A percentile compares a stretch with the other conserved stretches of the same genome.
These are phyloP conservation scores for Barbatosphaeria neglecta DNA, from an alignment of 495 filamentous ascomycete genomes.

Conservation along the genomic window DNA sequence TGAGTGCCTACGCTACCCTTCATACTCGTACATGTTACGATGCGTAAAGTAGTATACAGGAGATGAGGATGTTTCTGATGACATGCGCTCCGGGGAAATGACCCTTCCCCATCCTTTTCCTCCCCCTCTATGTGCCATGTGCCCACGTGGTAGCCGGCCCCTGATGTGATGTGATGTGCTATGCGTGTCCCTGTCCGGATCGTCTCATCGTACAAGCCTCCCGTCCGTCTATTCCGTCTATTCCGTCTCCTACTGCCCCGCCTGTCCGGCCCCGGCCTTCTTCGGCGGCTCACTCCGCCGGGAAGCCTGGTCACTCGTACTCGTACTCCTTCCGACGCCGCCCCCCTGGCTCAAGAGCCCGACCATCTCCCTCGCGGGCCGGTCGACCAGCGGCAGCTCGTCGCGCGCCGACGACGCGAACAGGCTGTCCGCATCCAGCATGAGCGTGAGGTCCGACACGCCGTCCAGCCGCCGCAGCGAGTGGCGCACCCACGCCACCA, in stretches of 20 bases:
- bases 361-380: conserved; percentile 13
- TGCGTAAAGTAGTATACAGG: no score
- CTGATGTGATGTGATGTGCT: no score
- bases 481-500: conserved; percentile 70
- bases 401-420: conserved; percentile 29
- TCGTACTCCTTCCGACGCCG: not conserved
- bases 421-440: conserved; percentile 17
- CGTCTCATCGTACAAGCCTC: not conserved
- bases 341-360: conserved; percentile 2
- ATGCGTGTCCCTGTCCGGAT: no score
- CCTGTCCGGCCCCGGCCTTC: not conserved
- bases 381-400: conserved; percentile 29
- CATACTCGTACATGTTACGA: no score
- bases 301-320: no score
- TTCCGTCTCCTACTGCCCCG: not conserved
- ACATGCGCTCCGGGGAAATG: no score
- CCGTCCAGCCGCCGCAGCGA: conserved; percentile 50
- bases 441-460: conserved; percentile 44
- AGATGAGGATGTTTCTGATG: no score
- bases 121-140: no score
- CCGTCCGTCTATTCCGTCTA: not conserved
- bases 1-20: not conserved
- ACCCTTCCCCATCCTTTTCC: no score
- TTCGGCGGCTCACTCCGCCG: not conserved
- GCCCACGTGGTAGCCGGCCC: no score